phyloP scores from a whole-genome alignment of 192 early-diverging fungal species.

The Podila horticola region DNA sequence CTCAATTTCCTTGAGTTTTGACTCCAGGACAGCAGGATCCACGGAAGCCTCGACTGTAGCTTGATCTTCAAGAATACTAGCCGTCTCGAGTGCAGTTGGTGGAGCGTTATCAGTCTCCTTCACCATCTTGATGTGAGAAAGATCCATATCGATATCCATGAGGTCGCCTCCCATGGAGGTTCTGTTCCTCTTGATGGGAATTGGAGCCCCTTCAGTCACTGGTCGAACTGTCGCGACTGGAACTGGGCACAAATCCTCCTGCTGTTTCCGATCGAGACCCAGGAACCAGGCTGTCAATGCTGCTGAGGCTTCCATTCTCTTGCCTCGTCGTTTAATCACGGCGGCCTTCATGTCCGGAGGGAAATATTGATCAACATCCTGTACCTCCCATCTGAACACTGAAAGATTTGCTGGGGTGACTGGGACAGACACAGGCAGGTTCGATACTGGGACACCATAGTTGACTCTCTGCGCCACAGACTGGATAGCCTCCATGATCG shows the following conservation, averaged over 20 bases:
- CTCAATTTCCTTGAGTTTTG: slow-evolving; percentile 37
- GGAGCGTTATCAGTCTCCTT: not conserved
- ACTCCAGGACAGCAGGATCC: slow-evolving; percentile 28
- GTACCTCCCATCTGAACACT: slow-evolving; percentile 63
- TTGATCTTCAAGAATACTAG: slow-evolving; percentile 14
- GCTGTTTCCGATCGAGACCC: slow-evolving; percentile 29
- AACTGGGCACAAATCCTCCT: slow-evolving; percentile 31
- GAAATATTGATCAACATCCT: slow-evolving; percentile 54
- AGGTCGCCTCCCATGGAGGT: not conserved
- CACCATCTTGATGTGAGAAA: not conserved
- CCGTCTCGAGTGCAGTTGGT: not conserved
- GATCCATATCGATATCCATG: slow-evolving; percentile 33
- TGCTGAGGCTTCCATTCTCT: slow-evolving; percentile 49
- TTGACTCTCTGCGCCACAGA: slow-evolving; percentile 36
- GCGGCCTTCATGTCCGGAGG: slow-evolving; percentile 55
- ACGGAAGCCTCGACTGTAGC: slow-evolving; percentile 26
- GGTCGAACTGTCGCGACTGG: slow-evolving; percentile 1
- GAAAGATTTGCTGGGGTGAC: slow-evolving; percentile 50
- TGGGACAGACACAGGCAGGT: slow-evolving; percentile 6
- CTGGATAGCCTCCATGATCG: slow-evolving; percentile 43
- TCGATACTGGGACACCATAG: slow-evolving; percentile 34
- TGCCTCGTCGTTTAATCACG: slow-evolving; percentile 42
- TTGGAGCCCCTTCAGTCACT: not conserved
- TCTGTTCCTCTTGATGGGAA: not conserved
- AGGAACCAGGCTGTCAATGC: slow-evolving; percentile 48